Conservation (phyloP, 2,329 filamentous ascomycete genomes). For the Phialophora tarda region DNA sequence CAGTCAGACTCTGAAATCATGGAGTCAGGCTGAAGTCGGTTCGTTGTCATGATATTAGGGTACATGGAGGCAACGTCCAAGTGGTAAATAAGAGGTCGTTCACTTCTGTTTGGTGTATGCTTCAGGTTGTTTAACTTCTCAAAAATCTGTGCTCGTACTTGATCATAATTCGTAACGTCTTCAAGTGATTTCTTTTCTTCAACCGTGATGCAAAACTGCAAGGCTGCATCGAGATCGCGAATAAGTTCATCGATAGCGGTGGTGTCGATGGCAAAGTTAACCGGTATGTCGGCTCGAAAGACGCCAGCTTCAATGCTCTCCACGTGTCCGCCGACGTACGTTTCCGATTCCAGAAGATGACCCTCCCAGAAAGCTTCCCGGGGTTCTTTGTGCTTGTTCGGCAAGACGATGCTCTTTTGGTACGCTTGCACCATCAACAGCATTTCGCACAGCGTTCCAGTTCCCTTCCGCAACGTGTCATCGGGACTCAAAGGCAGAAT, state of each 20-base stretch:
- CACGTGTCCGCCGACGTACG: slow-evolving; percentile 97
- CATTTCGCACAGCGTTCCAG: slow-evolving; percentile 99
- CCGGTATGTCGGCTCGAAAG: slow-evolving; percentile 92
- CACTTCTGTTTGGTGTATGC: slow-evolving; percentile 79
- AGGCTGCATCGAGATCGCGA: slow-evolving; percentile 80
- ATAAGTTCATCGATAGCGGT: slow-evolving; percentile 88
- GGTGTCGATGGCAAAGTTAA: slow-evolving; percentile 90
- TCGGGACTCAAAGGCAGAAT: slow-evolving; percentile 93
- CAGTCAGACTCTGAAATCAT: slow-evolving; percentile 97
- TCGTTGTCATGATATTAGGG: slow-evolving; percentile 99
- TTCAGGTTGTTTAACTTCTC: slow-evolving; percentile 74
- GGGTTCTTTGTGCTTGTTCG: slow-evolving; percentile 92
- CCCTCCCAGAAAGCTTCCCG: slow-evolving; percentile 97
- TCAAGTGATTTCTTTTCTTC: slow-evolving; percentile 83
- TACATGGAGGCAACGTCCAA: slow-evolving; percentile 99
- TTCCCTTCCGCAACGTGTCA: slow-evolving; percentile 91
- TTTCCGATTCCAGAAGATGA: slow-evolving; percentile 93
- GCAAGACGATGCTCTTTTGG: slow-evolving; percentile 85
- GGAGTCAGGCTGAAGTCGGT: slow-evolving; percentile 95
- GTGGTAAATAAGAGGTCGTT: slow-evolving; percentile 93
- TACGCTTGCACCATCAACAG: slow-evolving; percentile 98
- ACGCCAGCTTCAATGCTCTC: slow-evolving; percentile 99
- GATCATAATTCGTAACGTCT: slow-evolving; percentile 79
- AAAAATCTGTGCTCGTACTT: slow-evolving; percentile 81
- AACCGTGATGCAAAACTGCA: slow-evolving; percentile 84